Conservation (phyloP, 768 basidiomycete genomes). For the Cytidiella melzeri region DNA sequence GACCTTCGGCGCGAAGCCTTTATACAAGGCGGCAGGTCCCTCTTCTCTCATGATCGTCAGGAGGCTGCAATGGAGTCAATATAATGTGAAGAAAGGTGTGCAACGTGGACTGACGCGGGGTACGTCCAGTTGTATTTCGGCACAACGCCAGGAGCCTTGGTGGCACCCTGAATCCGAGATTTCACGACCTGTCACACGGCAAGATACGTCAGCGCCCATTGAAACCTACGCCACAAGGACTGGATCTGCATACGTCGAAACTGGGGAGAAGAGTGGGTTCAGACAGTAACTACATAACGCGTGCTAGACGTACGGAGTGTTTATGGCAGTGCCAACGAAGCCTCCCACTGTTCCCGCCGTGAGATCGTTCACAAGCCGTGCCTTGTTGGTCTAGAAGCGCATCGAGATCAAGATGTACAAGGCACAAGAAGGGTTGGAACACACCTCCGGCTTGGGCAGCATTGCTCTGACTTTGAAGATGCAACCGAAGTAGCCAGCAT, state of each 20-base stretch:
- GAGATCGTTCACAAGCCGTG: conserved; percentile 84
- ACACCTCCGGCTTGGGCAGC: conserved; percentile 81
- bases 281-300: no score
- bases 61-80: conserved; percentile 32
- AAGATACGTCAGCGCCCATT: no score
- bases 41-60: conserved; percentile 82
- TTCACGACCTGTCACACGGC: conserved; percentile 85
- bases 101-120: conserved; percentile 50
- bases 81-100: neutral
- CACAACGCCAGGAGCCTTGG: conserved; percentile 56
- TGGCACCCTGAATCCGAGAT: conserved; percentile 84
- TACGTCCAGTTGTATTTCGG: conserved; percentile 96
- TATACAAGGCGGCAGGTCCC: conserved; percentile 81
- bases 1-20: conserved; percentile 94
- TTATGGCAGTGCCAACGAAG: conserved; percentile 81
- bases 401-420: neutral
- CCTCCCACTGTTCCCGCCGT: conserved; percentile 88
- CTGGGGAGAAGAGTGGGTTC: conserved; percentile 18
- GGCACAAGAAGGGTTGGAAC: conserved; percentile 13
- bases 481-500: conserved; percentile 92
- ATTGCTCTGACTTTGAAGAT: conserved; percentile 80
- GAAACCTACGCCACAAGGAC: no score
- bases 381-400: conserved; percentile 48
- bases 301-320: conserved; percentile 71
- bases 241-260: conserved; percentile 39